These are phyloP conservation scores for Penicillium sclerotiorum DNA, from an alignment of 2,329 filamentous ascomycete genomes.

Conservation along the genomic window DNA sequence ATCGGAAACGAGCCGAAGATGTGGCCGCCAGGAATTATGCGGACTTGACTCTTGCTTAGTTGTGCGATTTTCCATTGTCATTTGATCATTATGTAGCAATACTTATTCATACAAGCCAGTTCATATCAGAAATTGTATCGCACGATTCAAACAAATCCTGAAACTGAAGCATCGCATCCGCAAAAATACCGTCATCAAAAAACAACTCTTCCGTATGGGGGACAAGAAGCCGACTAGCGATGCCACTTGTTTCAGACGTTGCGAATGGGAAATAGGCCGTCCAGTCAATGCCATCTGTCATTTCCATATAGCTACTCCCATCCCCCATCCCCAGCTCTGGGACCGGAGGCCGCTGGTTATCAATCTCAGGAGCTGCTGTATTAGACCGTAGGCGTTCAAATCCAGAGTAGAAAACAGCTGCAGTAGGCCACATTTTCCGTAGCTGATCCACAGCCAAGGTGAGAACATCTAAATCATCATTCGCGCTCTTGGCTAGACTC, in stretches of 20 bases:
- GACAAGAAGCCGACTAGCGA: slow-evolving; percentile 14
- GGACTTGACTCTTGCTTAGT: slow-evolving; percentile 8
- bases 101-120: background rate
- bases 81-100: background rate
- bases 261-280: slow-evolving; percentile 40
- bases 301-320: slow-evolving; percentile 14
- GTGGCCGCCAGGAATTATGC: slow-evolving; percentile 16
- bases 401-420: slow-evolving; percentile 37
- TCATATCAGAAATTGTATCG: slow-evolving; percentile 9
- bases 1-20: slow-evolving; percentile 32
- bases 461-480: slow-evolving; percentile 39
- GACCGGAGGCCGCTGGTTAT: slow-evolving; percentile 7
- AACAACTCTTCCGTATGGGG: slow-evolving; percentile 15
- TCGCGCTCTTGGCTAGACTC: slow-evolving; percentile 32
- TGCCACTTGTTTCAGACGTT: slow-evolving; percentile 31
- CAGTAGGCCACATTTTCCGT: slow-evolving; percentile 40
- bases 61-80: background rate
- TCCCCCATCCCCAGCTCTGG: slow-evolving; percentile 15
- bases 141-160: slow-evolving; percentile 14
- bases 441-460: slow-evolving; percentile 37
- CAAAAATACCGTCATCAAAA: slow-evolving; percentile 13
- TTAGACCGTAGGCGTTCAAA: slow-evolving; percentile 20
- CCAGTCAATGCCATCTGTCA: slow-evolving; percentile 34
- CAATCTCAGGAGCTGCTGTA: slow-evolving; percentile 25
- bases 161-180: slow-evolving; percentile 15